A percentile compares a stretch with the other conserved stretches of the same genome.
Conservation (phyloP, 441 rosid species). For the Pelargonium citronellum region DNA sequence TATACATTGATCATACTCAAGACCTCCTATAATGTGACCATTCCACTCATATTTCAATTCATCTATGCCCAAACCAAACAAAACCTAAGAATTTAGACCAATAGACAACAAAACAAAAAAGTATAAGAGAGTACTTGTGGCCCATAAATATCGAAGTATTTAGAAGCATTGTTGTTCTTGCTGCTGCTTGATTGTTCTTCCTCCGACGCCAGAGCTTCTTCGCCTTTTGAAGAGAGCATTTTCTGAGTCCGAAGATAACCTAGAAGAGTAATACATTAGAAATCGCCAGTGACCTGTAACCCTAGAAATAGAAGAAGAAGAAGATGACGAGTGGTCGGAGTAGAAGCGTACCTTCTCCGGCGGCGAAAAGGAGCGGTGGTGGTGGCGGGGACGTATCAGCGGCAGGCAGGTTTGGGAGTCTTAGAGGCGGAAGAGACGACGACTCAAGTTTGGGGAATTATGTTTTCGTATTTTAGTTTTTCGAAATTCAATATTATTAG, state of each 20-base stretch:
- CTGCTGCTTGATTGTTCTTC: background rate
- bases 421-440: background rate
- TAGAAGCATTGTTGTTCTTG: background rate
- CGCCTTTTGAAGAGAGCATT: background rate
- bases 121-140: background rate
- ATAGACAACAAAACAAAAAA: background rate
- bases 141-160: slow-evolving; percentile 4
- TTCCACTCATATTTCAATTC: no score
- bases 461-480: background rate
- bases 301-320: background rate
- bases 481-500: no score
- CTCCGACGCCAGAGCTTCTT: background rate
- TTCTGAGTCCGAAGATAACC: background rate
- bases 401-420: background rate
- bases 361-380: background rate
- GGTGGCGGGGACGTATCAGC: background rate
- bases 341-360: slow-evolving; percentile 2
- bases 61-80: no score
- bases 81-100: background rate
- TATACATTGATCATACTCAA: no score
- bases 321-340: background rate
- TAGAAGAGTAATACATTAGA: background rate
- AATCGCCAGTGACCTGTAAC: background rate
- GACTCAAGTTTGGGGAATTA: background rate
- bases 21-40: no score